These are phyloP conservation scores for Kluyveromyces aestuarii DNA, from an alignment of 805 yeast genomes.

Conservation along the genomic window DNA sequence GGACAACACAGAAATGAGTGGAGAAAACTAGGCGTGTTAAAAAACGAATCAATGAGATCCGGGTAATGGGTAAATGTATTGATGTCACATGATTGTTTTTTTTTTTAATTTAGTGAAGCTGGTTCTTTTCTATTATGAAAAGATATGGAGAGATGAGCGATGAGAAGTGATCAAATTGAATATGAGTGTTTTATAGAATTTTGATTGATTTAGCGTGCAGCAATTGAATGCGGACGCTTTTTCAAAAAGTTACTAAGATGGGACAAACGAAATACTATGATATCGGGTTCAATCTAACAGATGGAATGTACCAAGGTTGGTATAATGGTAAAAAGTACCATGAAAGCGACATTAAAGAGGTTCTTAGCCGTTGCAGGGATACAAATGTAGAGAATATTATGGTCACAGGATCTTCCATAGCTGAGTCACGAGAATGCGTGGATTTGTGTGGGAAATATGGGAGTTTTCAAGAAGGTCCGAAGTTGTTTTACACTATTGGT, in stretches of 20 bases:
- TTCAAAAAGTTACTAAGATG: neutral
- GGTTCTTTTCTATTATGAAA: too few relatives aligned
- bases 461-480: constrained; percentile 6
- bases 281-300: constrained; percentile 74
- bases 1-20: too few relatives aligned
- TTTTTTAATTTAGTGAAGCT: too few relatives aligned
- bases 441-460: constrained; percentile 35
- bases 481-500: constrained; percentile 68
- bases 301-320: constrained; percentile 74
- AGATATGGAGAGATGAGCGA: too few relatives aligned
- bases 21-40: neutral
- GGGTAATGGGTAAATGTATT: neutral
- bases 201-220: too few relatives aligned
- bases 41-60: neutral
- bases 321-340: constrained; percentile 69
- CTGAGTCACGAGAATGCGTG: constrained; percentile 57
- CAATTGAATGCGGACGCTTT: neutral
- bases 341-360: constrained; percentile 51
- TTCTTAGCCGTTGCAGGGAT: constrained; percentile 56
- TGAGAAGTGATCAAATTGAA: too few relatives aligned
- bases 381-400: constrained; percentile 62
- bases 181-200: too few relatives aligned
- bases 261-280: constrained; percentile 25
- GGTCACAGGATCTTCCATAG: constrained; percentile 73
- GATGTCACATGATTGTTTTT: too few relatives aligned